Evolutionary conservation across 129 eudicot genomes (phyloP), one percentile per base, ranked within the genome.

Genomic region (Gnaphalium uliginosum): DNA sequence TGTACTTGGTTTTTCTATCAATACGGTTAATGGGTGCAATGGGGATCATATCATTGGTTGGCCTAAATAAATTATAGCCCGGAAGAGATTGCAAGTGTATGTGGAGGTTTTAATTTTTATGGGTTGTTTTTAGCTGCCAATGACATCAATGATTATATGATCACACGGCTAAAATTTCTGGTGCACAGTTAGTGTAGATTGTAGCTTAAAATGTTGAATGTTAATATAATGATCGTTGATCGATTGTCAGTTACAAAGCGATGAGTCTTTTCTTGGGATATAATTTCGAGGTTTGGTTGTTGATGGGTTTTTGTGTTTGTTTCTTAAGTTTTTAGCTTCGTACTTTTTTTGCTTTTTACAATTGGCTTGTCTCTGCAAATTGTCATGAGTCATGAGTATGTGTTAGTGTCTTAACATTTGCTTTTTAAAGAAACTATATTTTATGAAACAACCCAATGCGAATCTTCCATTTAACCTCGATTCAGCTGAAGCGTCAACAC

Each of bases 1-100:
- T 95, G 26, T 95, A 95, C 81, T 17, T 87, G 80, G 57, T 87
- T 46, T 95, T 95, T 53, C 87, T 95, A 2, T 87, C 81, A 2
- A 66, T 87, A 21, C 79, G 92, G 84, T 68, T 85, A 65, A 79
- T 72, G 23, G 78, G 82, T 77, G 94, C 96, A 29, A 76, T 79
- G 83, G 97, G 93, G 9, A 48, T 90, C 61, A 41, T 87, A 76
- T 67, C 86, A 17, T 68, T 92, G 67, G 77, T 66, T 73, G 89
- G 89, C 27, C 37, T 85, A 50, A 75, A 81, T 29, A 74, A 76
- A 73, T 29, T 19, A 43, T 43, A 69, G 8, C 9, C 14, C 29
- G 8, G 46, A 61, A 39, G 14, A 43, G 69, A 61, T 66, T 61
- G 82, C 56, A 62, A 24, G 21, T 8, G n/a, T 18, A 14, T 65